Conservation (phyloP, 1,284 basidiomycete genomes). For the Ustilago xerochloae region DNA sequence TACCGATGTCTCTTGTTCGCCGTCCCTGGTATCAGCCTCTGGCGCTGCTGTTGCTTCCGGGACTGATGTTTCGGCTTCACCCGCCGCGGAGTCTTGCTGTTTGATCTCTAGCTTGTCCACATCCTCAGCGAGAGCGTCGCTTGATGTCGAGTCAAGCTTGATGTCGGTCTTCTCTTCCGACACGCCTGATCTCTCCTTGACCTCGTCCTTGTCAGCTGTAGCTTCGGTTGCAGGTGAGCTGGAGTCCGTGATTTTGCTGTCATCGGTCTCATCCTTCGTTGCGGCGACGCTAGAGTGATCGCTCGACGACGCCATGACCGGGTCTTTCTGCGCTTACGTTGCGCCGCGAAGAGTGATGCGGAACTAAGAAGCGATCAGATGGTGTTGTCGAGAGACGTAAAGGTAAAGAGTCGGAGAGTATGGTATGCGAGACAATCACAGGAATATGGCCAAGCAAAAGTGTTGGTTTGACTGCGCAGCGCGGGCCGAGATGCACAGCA, state of each 20-base stretch:
- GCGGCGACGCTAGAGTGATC: not conserved
- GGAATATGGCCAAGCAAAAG: not conserved
- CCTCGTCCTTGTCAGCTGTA: not conserved
- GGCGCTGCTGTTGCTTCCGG: not conserved
- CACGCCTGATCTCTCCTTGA: not conserved
- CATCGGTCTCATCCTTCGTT: not conserved
- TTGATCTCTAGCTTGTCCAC: slow-evolving; percentile 15
- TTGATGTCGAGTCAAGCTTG: not conserved
- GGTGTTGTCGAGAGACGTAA: not conserved
- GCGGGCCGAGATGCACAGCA: slow-evolving; percentile 6
- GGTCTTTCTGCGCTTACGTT: not conserved
- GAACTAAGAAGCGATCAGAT: not conserved
- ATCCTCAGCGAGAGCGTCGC: not conserved
- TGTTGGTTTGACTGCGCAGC: slow-evolving; percentile 28
- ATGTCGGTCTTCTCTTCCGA: not conserved
- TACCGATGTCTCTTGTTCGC: not conserved
- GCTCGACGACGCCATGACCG: slow-evolving; percentile 13
- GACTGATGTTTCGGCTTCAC: not conserved
- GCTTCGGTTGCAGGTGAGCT: not conserved
- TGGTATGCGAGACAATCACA: not conserved
- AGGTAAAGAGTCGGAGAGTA: not conserved
- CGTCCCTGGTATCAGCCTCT: not conserved
- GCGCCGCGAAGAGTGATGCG: not conserved
- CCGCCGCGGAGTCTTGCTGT: not conserved
- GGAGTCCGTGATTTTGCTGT: not conserved